Evolutionary conservation across 257 asterid genomes (phyloP).

Genomic region (Avicennia marina): DNA sequence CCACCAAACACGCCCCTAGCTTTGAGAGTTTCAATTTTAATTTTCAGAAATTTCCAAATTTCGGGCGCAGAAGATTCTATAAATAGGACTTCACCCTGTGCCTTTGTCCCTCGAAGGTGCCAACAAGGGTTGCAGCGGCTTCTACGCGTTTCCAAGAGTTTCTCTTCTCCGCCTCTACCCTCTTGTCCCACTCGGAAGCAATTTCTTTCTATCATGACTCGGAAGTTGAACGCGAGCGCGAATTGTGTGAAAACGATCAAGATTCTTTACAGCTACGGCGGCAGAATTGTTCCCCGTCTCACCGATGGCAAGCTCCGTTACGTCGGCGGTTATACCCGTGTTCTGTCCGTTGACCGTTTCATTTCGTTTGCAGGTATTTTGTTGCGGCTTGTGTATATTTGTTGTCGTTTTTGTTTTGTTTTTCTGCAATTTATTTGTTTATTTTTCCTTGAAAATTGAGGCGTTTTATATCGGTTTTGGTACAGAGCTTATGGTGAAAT

Average conservation of each 20-base stretch:
- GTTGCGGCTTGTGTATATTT: not conserved
- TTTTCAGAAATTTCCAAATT: too few relatives aligned
- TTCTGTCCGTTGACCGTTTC: slow-evolving; percentile 58
- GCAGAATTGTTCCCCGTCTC: slow-evolving; percentile 60
- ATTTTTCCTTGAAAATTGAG: not conserved
- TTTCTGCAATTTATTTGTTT: not conserved
- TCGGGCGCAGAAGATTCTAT: slow-evolving; percentile 31
- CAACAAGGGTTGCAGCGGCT: not conserved
- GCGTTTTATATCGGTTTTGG: not conserved
- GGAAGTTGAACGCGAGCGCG: slow-evolving; percentile 19
- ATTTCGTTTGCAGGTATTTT: slow-evolving; percentile 31
- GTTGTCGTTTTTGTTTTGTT: not conserved
- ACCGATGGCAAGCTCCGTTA: slow-evolving; percentile 74
- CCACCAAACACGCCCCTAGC: too few relatives aligned
- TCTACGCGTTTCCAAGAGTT: slow-evolving; percentile 5
- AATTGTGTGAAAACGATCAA: slow-evolving; percentile 32
- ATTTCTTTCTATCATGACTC: slow-evolving; percentile 26
- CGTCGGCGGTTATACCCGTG: slow-evolving; percentile 72
- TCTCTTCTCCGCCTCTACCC: not conserved
- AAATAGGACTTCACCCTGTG: slow-evolving; percentile 12
- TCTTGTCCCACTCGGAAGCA: not conserved
- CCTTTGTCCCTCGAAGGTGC: slow-evolving; percentile 32
- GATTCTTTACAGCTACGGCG: slow-evolving; percentile 80
- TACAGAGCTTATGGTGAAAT: slow-evolving; percentile 69
- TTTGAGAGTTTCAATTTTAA: too few relatives aligned